A percentile compares a stretch with the other conserved stretches of the same genome.
Conservation (phyloP, 352 stramenopile species). For the Thalassiosira mediterranea region DNA sequence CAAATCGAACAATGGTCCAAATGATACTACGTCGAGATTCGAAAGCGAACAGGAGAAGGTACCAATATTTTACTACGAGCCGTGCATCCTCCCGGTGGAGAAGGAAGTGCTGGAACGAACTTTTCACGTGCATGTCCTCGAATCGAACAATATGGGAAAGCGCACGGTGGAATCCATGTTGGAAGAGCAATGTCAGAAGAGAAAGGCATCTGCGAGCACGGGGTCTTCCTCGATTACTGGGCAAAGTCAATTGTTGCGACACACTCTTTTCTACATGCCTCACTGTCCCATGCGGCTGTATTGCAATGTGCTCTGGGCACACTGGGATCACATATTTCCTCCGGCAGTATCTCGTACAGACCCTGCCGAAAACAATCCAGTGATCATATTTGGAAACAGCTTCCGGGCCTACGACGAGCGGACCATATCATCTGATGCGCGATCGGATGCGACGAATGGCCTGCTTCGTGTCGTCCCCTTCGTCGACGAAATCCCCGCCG, state of each 20-base stretch:
- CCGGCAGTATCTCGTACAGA: constrained; percentile 3
- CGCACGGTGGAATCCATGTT: constrained; percentile 25
- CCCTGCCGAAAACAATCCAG: constrained; percentile 8
- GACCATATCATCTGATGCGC: constrained; percentile 39
- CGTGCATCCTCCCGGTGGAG: constrained; percentile 51
- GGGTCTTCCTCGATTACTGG: too few relatives aligned
- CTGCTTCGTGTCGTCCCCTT: constrained; percentile 44
- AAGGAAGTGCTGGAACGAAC: constrained; percentile 39
- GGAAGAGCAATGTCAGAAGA: background rate
- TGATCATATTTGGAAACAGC: constrained; percentile 63
- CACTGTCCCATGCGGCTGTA: constrained; percentile 79
- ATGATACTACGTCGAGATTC: constrained; percentile 11
- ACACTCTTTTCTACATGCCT: constrained; percentile 80
- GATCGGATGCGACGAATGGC: constrained; percentile 52
- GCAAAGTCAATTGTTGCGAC: constrained; percentile 3
- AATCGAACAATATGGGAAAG: constrained; percentile 55
- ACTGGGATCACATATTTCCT: constrained; percentile 54
- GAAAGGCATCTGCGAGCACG: too few relatives aligned
- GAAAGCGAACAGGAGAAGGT: constrained; percentile 37
- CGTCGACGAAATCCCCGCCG: constrained; percentile 35
- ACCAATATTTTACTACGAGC: constrained; percentile 57
- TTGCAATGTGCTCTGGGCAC: constrained; percentile 71
- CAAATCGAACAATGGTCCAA: background rate
- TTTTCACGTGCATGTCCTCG: constrained; percentile 44
- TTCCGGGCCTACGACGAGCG: constrained; percentile 57